Base-by-base conservation (phyloP, 2,329 filamentous ascomycete genomes). In the Epichloe elymi region DNA sequence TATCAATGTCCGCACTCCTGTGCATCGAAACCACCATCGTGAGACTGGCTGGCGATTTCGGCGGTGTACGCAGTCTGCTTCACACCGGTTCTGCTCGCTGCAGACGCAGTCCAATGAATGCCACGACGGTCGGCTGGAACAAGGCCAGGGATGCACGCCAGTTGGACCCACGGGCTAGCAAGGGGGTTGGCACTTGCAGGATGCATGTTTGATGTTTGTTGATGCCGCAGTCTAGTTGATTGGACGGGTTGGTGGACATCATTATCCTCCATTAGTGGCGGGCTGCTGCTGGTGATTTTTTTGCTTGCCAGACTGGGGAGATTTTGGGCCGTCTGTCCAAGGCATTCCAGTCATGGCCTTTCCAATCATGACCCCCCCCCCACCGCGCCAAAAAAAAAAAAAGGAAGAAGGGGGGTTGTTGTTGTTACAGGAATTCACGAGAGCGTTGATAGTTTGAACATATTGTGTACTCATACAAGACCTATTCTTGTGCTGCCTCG, bases 111-210 rank as follows among this genome's bases (percentile, higher is more conserved):
- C 39, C 56, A 46, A 53, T 68, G 67, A 43, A 53, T 68, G 67
- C 67, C 67, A 70, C 66, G 66, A 69, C 60, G 61, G 63, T 64
- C 63, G 63, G 33, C 30, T 33, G 19, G 59, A 59, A 57, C 60
- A 57, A 53, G 56, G 59, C 55, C 53, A 60, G 58, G 57, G 38
- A 46, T 57, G 59, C 58, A 60, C 56, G 57, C 53, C 55, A 53
- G 59, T 53, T 51, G 58, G 55, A 20, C 17, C 19, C 19, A 41
- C 41, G 35, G 36, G 49, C 30, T 37, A 35, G 44, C 3, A 38
- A 45, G 20, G 40, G 19, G 42, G 58, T 56, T 57, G 58, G 54
- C 57, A 61, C 61, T 63, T 59, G 62, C 63, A 62, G 62, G 23
- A 37, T 48, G 53, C 53, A 49, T 51, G 48, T 35, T 50, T 33